phyloP scores from a whole-genome alignment of 495 filamentous ascomycete genomes.

The Zalerion maritima region DNA sequence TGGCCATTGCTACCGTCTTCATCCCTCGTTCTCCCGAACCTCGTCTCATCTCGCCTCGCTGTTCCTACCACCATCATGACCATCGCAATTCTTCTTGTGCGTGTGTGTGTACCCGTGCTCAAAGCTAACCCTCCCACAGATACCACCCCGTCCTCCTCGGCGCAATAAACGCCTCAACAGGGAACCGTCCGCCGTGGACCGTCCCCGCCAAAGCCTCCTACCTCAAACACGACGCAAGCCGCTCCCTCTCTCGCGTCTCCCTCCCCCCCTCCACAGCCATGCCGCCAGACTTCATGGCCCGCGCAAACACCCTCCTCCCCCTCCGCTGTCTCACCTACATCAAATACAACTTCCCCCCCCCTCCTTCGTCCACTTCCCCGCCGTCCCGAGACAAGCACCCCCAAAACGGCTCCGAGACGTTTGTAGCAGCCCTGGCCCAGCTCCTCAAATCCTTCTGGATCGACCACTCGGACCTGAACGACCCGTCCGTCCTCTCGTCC shows the following conservation, averaged over 20 bases:
- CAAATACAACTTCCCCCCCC: slow-evolving; percentile 32
- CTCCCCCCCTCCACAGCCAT: slow-evolving; percentile 24
- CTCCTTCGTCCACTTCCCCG: slow-evolving; percentile 30
- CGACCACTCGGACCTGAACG: slow-evolving; percentile 12
- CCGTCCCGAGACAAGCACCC: slow-evolving; percentile 30
- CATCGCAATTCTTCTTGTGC: no score
- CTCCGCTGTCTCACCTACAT: slow-evolving; percentile 52
- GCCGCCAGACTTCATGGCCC: slow-evolving; percentile 26
- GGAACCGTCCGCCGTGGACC: slow-evolving; percentile 62
- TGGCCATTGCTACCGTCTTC: slow-evolving; percentile 1
- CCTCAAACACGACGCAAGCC: slow-evolving; percentile 33
- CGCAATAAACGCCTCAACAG: slow-evolving; percentile 45
- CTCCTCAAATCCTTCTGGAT: slow-evolving; percentile 26
- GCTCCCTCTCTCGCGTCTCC: slow-evolving; percentile 42
- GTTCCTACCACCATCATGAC: no score
- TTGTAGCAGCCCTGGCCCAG: slow-evolving; percentile 15
- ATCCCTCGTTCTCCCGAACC: slow-evolving; percentile 1
- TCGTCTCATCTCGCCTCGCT: not conserved
- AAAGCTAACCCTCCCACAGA: slow-evolving; percentile 19
- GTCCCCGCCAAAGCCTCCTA: slow-evolving; percentile 51
- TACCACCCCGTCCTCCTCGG: slow-evolving; percentile 60
- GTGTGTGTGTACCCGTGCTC: no score
- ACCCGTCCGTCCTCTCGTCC: slow-evolving; percentile 8
- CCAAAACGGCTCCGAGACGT: no score
- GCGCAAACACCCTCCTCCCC: slow-evolving; percentile 24